phyloP scores from a whole-genome alignment of 306 rosid genomes.

The Clitoria ternatea region DNA sequence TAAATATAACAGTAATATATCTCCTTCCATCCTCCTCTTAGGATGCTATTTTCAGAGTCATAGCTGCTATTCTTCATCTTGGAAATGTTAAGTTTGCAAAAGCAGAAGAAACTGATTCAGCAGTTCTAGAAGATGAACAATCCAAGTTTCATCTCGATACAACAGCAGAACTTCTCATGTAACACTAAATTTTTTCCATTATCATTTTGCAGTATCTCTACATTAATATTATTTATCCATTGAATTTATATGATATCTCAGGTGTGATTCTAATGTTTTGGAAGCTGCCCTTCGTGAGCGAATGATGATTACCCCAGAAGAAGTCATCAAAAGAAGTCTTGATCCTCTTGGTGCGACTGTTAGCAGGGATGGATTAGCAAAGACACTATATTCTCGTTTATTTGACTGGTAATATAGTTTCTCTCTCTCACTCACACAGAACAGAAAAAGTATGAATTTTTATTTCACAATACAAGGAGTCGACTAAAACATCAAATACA shows the following conservation, averaged over 20 bases:
- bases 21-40: conserved; percentile 23
- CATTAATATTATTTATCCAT: conserved; percentile 11
- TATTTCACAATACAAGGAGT: conserved; percentile 4
- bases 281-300: conserved; percentile 82
- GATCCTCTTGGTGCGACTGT: conserved; percentile 73
- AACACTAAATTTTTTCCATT: conserved; percentile 33
- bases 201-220: conserved; percentile 16
- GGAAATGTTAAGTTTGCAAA: conserved; percentile 70
- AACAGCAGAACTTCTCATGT: conserved; percentile 93
- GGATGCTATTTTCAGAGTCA: conserved; percentile 90
- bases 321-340: conserved; percentile 73
- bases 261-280: conserved; percentile 68
- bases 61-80: conserved; percentile 94
- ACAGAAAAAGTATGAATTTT: no score
- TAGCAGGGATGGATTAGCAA: conserved; percentile 92
- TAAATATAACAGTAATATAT: conserved; percentile 15
- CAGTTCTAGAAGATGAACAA: conserved; percentile 67
- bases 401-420: conserved; percentile 67
- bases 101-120: conserved; percentile 68
- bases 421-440: no score
- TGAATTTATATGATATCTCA: conserved; percentile 33
- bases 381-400: conserved; percentile 77
- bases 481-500: conserved; percentile 14
- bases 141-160: conserved; percentile 74
- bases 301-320: conserved; percentile 88